These are phyloP conservation scores for Heliocybe sulcata DNA, from an alignment of 1,284 basidiomycete genomes.

Conservation along the genomic window DNA sequence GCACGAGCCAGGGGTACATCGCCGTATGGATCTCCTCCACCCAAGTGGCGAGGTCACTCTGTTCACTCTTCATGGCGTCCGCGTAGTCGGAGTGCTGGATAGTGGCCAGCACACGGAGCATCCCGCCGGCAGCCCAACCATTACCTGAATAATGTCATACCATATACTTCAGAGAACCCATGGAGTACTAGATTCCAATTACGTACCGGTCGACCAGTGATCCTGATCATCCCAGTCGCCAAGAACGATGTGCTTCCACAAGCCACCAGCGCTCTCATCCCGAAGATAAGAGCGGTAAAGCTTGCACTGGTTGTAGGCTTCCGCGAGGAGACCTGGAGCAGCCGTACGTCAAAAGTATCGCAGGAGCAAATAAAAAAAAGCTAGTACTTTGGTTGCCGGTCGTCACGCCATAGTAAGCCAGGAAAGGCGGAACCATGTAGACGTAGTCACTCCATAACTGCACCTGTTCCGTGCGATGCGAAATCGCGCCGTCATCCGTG, in stretches of 20 bases:
- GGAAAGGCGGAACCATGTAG: constrained; percentile 75
- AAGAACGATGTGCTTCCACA: constrained; percentile 35
- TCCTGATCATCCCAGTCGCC: constrained; percentile 21
- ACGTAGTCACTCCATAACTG: constrained; percentile 54
- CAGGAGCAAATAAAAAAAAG: too few species aligned
- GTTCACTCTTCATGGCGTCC: constrained; percentile 19
- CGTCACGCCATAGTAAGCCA: constrained; percentile 64
- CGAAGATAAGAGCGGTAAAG: constrained; percentile 51
- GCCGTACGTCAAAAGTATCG: too few species aligned
- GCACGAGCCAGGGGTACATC: constrained; percentile 21
- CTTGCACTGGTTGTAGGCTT: constrained; percentile 60
- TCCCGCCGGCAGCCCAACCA: constrained; percentile 34
- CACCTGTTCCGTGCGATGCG: constrained; percentile 46
- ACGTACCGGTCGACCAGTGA: constrained; percentile 17
- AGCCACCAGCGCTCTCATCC: constrained; percentile 29
- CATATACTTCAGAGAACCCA: neutral
- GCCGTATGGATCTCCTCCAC: constrained; percentile 29
- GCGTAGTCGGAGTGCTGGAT: constrained; percentile 20
- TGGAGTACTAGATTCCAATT: neutral
- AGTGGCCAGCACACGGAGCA: constrained; percentile 29
- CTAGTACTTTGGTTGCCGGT: constrained; percentile 29
- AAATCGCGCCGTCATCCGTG: constrained; percentile 27
- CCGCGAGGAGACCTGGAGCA: constrained; percentile 31
- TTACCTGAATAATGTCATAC: constrained; percentile 20
- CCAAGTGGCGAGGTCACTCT: constrained; percentile 26